Evolutionary conservation across 108 stramenopile species (phyloP).

Genomic region (Skeletonema marinoi): DNA sequence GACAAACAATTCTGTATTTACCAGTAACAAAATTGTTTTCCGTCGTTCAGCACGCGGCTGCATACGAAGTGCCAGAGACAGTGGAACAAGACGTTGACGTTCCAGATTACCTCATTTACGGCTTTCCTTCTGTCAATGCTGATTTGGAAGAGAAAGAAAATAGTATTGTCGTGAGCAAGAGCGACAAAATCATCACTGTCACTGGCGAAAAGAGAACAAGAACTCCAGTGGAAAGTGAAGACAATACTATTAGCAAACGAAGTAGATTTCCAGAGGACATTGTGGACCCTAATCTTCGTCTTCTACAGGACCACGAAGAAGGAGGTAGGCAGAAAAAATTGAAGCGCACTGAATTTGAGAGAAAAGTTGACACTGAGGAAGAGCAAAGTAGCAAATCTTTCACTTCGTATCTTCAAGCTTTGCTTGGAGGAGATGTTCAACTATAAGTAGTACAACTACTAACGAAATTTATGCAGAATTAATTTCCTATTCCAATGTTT

Average conservation of each 20-base stretch:
- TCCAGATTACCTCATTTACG: slow-evolving; percentile 8
- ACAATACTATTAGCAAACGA: slow-evolving; percentile 5
- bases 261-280: neutral
- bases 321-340: neutral
- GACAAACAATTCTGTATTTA: slow-evolving; percentile 23
- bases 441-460: neutral
- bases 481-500: too few relatives aligned
- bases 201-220: slow-evolving; percentile 6
- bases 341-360: neutral
- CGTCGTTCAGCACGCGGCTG: slow-evolving; percentile 17
- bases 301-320: neutral
- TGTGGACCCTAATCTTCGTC: neutral
- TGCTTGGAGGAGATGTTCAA: slow-evolving; percentile 6
- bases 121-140: neutral
- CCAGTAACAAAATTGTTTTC: slow-evolving; percentile 8
- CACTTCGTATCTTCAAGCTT: slow-evolving; percentile 22
- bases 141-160: slow-evolving; percentile 16
- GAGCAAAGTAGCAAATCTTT: slow-evolving; percentile 26
- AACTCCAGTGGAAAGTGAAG: slow-evolving; percentile 1
- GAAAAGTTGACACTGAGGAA: slow-evolving; percentile 12
- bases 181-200: neutral
- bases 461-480: too few relatives aligned
- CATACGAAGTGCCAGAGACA: slow-evolving; percentile 5
- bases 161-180: neutral
- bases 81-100: neutral